These are phyloP conservation scores for Tricholoma terreum DNA, from an alignment of 768 basidiomycete species.

Conservation along the genomic window DNA sequence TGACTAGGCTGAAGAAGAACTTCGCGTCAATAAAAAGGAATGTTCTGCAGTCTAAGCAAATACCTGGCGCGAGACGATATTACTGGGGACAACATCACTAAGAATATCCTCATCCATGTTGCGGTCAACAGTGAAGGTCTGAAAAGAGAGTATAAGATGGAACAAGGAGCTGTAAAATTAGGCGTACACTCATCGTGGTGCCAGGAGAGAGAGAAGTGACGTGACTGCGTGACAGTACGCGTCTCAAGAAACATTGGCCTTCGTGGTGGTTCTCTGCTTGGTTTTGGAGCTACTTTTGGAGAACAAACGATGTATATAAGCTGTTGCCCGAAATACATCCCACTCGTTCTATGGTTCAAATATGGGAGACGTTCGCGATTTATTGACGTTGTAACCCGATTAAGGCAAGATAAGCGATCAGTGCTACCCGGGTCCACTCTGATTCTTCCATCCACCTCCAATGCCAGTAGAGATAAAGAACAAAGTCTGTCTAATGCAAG, in stretches of 20 bases:
- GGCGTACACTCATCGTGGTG: conserved; percentile 22
- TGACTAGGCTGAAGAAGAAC: conserved; percentile 48
- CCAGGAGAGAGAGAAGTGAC: conserved; percentile 6
- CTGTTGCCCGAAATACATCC: too few relatives aligned
- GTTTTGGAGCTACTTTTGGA: too few relatives aligned
- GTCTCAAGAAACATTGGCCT: background rate
- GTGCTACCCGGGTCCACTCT: background rate
- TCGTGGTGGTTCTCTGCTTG: too few relatives aligned
- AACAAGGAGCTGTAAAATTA: conserved; percentile 2
- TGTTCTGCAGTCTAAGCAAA: conserved; percentile 10
- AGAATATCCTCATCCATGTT: conserved; percentile 74
- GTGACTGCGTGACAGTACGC: conserved; percentile 19
- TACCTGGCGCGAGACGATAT: conserved; percentile 88
- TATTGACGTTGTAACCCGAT: background rate
- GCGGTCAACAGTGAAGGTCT: conserved; percentile 39
- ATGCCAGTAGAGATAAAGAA: conserved; percentile 55
- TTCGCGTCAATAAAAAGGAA: background rate
- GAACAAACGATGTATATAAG: too few relatives aligned
- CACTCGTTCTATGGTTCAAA: too few relatives aligned
- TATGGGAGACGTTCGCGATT: too few relatives aligned
- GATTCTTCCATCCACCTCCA: background rate
- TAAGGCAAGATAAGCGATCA: background rate
- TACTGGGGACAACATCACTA: conserved; percentile 87
- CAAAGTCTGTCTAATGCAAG: conserved; percentile 90
- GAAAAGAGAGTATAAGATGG: background rate